Evolutionary conservation across 345 rosid species (phyloP).

Genomic region (Arabis hirsuta): DNA sequence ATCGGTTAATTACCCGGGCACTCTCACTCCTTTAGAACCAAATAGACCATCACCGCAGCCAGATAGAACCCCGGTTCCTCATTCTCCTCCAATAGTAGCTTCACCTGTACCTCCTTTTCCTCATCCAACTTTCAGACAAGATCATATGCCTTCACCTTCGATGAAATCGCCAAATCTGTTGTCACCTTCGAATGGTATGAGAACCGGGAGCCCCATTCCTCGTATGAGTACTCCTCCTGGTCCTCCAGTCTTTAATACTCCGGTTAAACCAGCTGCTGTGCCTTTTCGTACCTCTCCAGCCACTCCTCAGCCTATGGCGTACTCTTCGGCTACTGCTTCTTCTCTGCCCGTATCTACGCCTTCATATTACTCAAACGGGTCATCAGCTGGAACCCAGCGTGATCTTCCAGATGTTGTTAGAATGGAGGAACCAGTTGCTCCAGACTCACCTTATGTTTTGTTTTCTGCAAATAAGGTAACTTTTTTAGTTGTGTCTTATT

Average conservation of each 20-base stretch:
- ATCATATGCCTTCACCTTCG: constrained; percentile 63
- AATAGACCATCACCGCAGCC: constrained; percentile 51
- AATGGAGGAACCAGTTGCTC: constrained; percentile 55
- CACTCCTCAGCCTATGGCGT: constrained; percentile 90
- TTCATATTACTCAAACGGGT: constrained; percentile 73
- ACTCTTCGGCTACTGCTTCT: constrained; percentile 61
- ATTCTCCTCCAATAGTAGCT: constrained; percentile 51
- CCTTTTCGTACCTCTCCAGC: constrained; percentile 91
- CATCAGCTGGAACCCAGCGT: constrained; percentile 56
- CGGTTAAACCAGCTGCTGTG: constrained; percentile 92
- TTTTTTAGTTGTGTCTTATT: constrained; percentile 15
- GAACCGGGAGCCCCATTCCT: constrained; percentile 68
- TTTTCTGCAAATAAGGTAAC: constrained; percentile 86
- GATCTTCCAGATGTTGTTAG: constrained; percentile 56
- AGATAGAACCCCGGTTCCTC: constrained; percentile 48
- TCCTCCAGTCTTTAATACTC: constrained; percentile 86
- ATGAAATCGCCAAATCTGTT: constrained; percentile 52
- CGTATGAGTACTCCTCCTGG: constrained; percentile 94
- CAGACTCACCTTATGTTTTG: constrained; percentile 64
- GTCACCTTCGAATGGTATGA: constrained; percentile 70
- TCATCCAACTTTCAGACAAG: constrained; percentile 62
- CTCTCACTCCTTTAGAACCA: constrained; percentile 49
- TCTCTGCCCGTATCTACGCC: constrained; percentile 85
- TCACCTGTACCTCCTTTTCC: constrained; percentile 65
- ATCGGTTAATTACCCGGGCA: constrained; percentile 55